Evolutionary conservation across 352 stramenopile species (phyloP).

Genomic region (Globisporangium sylvaticum): DNA sequence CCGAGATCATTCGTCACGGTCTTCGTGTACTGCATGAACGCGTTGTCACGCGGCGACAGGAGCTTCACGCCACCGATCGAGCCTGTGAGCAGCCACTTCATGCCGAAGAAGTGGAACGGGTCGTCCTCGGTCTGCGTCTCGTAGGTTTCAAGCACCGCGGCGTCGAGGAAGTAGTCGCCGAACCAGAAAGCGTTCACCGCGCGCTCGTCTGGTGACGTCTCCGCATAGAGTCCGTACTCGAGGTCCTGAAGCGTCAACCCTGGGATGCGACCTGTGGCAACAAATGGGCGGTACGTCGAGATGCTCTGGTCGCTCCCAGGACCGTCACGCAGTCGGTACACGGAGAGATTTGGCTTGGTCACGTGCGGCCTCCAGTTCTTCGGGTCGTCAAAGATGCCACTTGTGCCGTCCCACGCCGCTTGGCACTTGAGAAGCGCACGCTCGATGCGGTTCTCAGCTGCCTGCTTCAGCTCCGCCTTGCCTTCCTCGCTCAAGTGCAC

Average conservation of each 20-base stretch:
- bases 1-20: slow-evolving; percentile 35
- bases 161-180: slow-evolving; percentile 65
- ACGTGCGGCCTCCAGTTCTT: slow-evolving; percentile 62
- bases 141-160: slow-evolving; percentile 49
- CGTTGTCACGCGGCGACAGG: slow-evolving; percentile 54
- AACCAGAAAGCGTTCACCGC: slow-evolving; percentile 53
- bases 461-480: slow-evolving; percentile 1
- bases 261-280: slow-evolving; percentile 51
- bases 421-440: slow-evolving; percentile 34
- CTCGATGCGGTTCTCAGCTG: slow-evolving; percentile 35
- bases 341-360: slow-evolving; percentile 43
- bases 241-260: slow-evolving; percentile 57
- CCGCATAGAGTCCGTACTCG: slow-evolving; percentile 64
- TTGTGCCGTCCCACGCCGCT: slow-evolving; percentile 50
- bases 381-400: slow-evolving; percentile 47
- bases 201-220: slow-evolving; percentile 67
- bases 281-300: slow-evolving; percentile 33
- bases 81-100: slow-evolving; percentile 67
- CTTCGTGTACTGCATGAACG: slow-evolving; percentile 59
- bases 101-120: slow-evolving; percentile 64
- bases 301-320: slow-evolving; percentile 7
- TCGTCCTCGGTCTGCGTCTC: slow-evolving; percentile 59
- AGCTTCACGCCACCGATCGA: slow-evolving; percentile 39
- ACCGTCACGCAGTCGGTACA: slow-evolving; percentile 29
- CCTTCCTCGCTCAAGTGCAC: slow-evolving; percentile 8